Conservation (phyloP, 2,329 filamentous ascomycete species). For the Colletotrichum liaoningense region DNA sequence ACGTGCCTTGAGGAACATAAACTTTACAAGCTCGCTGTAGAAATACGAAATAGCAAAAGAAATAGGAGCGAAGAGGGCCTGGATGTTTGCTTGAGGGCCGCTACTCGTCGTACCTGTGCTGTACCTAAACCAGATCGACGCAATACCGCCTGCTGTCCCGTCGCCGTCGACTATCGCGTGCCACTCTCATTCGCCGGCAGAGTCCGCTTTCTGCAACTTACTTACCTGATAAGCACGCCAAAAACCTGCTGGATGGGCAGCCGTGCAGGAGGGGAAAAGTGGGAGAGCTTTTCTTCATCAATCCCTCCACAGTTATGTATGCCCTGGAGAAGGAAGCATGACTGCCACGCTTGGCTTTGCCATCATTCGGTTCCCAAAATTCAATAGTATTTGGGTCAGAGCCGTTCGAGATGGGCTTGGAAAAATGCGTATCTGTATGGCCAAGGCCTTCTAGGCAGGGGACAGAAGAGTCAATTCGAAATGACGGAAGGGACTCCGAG, state of each 20-base stretch:
- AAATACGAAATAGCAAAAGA: not conserved
- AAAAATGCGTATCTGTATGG: not conserved
- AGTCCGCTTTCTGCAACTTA: slow-evolving; percentile 30
- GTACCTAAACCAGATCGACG: slow-evolving; percentile 16
- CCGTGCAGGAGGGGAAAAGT: slow-evolving; percentile 35
- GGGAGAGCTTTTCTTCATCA: slow-evolving; percentile 20
- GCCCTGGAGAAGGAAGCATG: not conserved
- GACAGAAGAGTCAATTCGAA: not conserved
- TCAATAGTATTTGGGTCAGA: not conserved
- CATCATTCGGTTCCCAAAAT: not conserved
- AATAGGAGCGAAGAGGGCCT: not conserved
- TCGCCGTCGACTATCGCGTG: not conserved
- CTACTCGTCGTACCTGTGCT: slow-evolving; percentile 1
- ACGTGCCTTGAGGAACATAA: not conserved
- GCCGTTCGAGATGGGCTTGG: not conserved
- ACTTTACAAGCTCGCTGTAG: slow-evolving; percentile 1
- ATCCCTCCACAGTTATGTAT: not conserved
- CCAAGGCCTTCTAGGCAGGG: not conserved
- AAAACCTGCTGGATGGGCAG: slow-evolving; percentile 36
- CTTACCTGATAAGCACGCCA: slow-evolving; percentile 32
- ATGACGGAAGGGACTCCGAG: not conserved
- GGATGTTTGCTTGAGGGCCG: not conserved
- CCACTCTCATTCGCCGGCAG: slow-evolving; percentile 26
- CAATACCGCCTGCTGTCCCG: slow-evolving; percentile 2
- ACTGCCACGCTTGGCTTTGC: not conserved